phyloP scores from a whole-genome alignment of 768 basidiomycete genomes.

The Austroboletus festivus region DNA sequence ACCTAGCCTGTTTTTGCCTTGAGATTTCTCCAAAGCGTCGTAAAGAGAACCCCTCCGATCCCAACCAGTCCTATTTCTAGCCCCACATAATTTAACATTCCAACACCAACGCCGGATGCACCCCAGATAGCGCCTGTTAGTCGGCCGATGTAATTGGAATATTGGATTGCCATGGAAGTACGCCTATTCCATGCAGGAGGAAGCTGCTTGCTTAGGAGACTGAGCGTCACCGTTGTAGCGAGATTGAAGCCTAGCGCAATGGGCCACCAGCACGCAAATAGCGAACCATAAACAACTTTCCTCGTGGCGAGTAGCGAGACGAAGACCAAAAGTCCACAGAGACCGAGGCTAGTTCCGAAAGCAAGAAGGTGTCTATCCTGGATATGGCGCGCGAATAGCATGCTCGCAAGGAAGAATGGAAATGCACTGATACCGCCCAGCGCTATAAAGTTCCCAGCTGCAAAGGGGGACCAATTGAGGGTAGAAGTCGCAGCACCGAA shows the following conservation, averaged over 20 bases:
- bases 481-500: constrained; percentile 42
- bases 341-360: constrained; percentile 48
- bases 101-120: constrained; percentile 50
- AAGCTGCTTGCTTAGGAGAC: constrained; percentile 65
- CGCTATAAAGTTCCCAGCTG: constrained; percentile 68
- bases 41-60: constrained; percentile 52
- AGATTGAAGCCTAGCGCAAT: constrained; percentile 73
- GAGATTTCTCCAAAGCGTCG: constrained; percentile 56
- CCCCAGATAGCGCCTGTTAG: constrained; percentile 68
- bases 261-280: constrained; percentile 44
- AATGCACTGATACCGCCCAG: constrained; percentile 59
- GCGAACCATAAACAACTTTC: constrained; percentile 43
- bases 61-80: constrained; percentile 60
- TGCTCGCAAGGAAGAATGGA: constrained; percentile 64
- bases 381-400: constrained; percentile 52
- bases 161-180: constrained; percentile 59
- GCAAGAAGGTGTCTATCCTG: constrained; percentile 62
- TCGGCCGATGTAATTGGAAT: constrained; percentile 65
- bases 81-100: constrained; percentile 59
- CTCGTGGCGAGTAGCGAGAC: constrained; percentile 41
- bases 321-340: constrained; percentile 50
- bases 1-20: constrained; percentile 60
- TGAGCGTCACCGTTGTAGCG: constrained; percentile 66
- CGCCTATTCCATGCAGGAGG: constrained; percentile 59
- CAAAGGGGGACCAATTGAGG: constrained; percentile 58